These are phyloP conservation scores for Pythium biforme DNA, from an alignment of 352 stramenopile genomes.

Conservation along the genomic window DNA sequence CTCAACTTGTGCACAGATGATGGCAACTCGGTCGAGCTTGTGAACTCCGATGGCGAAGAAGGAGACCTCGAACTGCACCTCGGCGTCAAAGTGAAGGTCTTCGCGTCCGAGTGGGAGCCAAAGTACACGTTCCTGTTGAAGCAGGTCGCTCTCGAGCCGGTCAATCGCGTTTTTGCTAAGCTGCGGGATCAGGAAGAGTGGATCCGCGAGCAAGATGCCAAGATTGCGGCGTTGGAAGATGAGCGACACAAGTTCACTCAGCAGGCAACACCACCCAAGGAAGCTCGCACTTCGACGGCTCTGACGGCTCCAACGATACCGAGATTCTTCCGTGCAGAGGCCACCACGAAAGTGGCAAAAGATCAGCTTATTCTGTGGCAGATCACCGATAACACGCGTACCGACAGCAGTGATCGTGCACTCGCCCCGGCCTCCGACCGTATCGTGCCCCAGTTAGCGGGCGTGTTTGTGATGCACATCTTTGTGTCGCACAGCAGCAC, in stretches of 20 bases:
- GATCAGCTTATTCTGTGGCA: neutral
- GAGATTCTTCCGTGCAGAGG: neutral
- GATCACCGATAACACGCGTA: neutral
- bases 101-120: neutral
- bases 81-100: neutral
- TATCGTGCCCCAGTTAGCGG: neutral
- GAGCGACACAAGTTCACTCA: neutral
- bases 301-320: neutral
- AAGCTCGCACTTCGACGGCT: neutral
- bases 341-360: neutral
- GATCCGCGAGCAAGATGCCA: neutral
- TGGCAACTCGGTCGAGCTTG: neutral
- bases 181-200: neutral
- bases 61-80: neutral
- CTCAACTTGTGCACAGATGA: neutral
- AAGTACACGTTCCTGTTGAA: constrained; percentile 2
- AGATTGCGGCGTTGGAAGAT: neutral
- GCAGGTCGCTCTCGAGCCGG: neutral
- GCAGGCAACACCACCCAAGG: neutral
- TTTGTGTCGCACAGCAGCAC: neutral
- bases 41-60: neutral
- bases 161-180: neutral
- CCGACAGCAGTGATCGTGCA: neutral
- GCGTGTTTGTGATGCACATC: neutral
- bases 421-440: neutral